Conservation (phyloP, 23 red algal genomes). For the Agarophyton chilense region DNA sequence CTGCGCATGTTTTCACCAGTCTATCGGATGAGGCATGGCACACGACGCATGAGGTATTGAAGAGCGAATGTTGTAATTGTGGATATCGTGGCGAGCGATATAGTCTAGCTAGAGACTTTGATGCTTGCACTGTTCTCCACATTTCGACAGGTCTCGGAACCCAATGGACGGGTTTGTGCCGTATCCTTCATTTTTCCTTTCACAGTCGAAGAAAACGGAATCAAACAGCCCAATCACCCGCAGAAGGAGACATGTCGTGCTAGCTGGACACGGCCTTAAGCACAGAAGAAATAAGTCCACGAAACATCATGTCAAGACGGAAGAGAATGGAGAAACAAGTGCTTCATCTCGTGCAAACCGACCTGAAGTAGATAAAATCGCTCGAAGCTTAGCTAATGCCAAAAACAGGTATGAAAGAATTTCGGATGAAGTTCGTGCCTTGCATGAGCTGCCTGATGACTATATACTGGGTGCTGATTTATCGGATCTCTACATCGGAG, state of each 20-base stretch:
- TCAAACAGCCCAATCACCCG: not conserved
- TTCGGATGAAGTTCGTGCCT: constrained; percentile 39
- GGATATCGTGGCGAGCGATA: too few species aligned
- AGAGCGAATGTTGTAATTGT: too few species aligned
- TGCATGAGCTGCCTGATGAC: constrained; percentile 13
- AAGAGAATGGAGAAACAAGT: not conserved
- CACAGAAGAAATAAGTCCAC: not conserved
- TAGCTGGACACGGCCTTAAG: not conserved
- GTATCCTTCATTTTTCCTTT: not conserved
- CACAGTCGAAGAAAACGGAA: not conserved
- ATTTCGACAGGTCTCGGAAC: too few species aligned
- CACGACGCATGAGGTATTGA: too few species aligned
- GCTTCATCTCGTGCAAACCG: not conserved
- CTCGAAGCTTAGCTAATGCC: not conserved
- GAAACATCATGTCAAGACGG: not conserved
- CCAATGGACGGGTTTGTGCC: not conserved
- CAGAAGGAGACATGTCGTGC: not conserved
- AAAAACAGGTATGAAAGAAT: constrained; percentile 17
- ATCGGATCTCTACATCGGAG: constrained; percentile 12
- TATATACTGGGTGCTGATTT: constrained; percentile 44
- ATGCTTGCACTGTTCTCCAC: too few species aligned
- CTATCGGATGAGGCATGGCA: too few species aligned
- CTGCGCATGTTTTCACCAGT: too few species aligned
- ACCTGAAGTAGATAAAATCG: constrained; percentile 4
- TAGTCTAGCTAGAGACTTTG: not conserved